These are phyloP conservation scores for Tuctoria greenei DNA, from an alignment of 176 grass and related monocot genomes.

Conservation along the genomic window DNA sequence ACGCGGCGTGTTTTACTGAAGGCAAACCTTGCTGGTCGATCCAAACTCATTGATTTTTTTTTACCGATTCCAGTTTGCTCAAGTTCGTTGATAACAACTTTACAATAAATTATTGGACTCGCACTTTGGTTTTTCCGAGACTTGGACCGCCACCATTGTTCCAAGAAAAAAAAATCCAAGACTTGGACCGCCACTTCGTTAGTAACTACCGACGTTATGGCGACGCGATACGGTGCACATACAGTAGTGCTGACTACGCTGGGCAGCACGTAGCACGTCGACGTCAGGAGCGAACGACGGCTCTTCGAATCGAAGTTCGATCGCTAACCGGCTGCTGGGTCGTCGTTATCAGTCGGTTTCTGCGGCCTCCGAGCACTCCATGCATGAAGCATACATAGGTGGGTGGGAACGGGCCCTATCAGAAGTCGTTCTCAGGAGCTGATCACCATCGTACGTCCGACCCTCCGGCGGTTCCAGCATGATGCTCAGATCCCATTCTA, in stretches of 20 bases:
- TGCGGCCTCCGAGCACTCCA: background rate
- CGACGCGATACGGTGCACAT: conserved; percentile 6
- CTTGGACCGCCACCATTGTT: no score
- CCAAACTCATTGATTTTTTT: background rate
- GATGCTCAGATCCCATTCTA: background rate
- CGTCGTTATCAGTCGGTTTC: conserved; percentile 8
- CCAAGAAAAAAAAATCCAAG: no score
- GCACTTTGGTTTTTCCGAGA: background rate
- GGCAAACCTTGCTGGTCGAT: background rate
- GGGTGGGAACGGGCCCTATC: conserved; percentile 2
- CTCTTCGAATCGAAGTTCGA: no score
- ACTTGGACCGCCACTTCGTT: background rate
- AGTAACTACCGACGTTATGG: conserved; percentile 27
- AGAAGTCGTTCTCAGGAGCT: background rate
- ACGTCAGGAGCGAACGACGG: no score
- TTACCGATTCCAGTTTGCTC: no score
- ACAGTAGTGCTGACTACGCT: background rate
- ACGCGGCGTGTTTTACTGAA: background rate
- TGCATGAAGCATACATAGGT: background rate
- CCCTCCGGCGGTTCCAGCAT: background rate
- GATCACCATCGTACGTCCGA: background rate
- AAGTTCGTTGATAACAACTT: no score
- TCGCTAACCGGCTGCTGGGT: background rate
- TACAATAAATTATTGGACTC: background rate
- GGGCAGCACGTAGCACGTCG: background rate